Percentiles rank a stretch among this genome's conserved stretches.
Evolutionary conservation across 305 asterid genomes (phyloP).

Genomic region (Ruellia speciosa): DNA sequence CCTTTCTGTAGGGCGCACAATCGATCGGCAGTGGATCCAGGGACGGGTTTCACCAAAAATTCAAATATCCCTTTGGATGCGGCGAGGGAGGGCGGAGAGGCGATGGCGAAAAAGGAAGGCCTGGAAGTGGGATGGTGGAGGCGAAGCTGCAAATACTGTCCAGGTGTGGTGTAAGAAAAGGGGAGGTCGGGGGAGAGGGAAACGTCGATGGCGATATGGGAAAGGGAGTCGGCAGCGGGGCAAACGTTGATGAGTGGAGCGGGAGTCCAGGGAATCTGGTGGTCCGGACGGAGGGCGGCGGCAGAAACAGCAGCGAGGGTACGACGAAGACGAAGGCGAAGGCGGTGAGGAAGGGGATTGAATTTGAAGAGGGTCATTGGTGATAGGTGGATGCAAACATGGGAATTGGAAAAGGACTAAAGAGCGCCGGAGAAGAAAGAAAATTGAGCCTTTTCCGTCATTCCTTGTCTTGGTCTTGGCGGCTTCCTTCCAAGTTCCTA

Average conservation of each 20-base stretch:
- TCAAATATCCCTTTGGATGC: slow-evolving; percentile 55
- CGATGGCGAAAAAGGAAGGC: slow-evolving; percentile 65
- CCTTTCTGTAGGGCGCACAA: slow-evolving; percentile 57
- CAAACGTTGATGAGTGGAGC: slow-evolving; percentile 44
- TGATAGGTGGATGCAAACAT: slow-evolving; percentile 23
- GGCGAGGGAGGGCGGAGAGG: slow-evolving; percentile 71
- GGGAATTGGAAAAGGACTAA: neutral
- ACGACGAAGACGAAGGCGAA: slow-evolving; percentile 16
- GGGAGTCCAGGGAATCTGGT: slow-evolving; percentile 44
- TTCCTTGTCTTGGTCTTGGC: too few species aligned
- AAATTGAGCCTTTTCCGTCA: too few species aligned
- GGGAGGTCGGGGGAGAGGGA: slow-evolving; percentile 64
- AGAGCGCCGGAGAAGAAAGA: too few species aligned
- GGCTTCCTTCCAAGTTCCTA: too few species aligned
- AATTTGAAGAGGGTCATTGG: slow-evolving; percentile 50
- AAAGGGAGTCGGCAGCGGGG: slow-evolving; percentile 67
- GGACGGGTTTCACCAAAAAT: slow-evolving; percentile 54
- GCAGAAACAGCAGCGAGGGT: slow-evolving; percentile 39
- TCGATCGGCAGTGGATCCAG: slow-evolving; percentile 76
- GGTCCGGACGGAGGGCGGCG: slow-evolving; percentile 49
- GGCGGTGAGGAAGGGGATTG: slow-evolving; percentile 30
- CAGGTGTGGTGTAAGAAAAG: slow-evolving; percentile 51
- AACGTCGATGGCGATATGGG: slow-evolving; percentile 64
- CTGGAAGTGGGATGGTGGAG: slow-evolving; percentile 36
- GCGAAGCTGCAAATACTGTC: slow-evolving; percentile 76